phyloP scores from a whole-genome alignment of 176 grass and related monocot genomes.

The Zoysia pacifica region DNA sequence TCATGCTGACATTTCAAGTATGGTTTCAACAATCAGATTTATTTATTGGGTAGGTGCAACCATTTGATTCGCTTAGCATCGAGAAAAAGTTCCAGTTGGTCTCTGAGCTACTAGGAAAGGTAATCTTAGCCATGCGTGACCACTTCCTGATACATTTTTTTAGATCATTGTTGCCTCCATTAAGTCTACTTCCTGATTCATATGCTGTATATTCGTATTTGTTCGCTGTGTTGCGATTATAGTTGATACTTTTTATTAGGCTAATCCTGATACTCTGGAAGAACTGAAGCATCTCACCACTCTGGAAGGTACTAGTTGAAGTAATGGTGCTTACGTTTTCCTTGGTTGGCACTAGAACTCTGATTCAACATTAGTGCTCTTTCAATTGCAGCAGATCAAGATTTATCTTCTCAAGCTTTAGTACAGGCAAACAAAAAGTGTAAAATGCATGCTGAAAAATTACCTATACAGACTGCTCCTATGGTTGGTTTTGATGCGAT shows the following conservation, averaged over 20 bases:
- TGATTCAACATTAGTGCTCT: conserved; percentile 11
- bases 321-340: conserved; percentile 12
- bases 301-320: conserved; percentile 48
- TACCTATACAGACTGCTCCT: conserved; percentile 37
- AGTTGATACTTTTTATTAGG: conserved; percentile 35
- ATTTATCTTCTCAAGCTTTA: conserved; percentile 30
- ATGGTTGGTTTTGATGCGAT: conserved; percentile 75
- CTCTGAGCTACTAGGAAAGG: conserved; percentile 64
- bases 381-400: conserved; percentile 30
- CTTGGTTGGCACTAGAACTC: conserved; percentile 8
- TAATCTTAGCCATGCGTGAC: conserved; percentile 1
- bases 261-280: conserved; percentile 51
- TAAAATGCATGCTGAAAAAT: conserved; percentile 37
- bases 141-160: neutral
- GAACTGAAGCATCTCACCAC: conserved; percentile 37
- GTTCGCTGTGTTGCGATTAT: conserved; percentile 21
- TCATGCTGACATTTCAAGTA: conserved; percentile 9
- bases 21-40: neutral
- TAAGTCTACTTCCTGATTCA: neutral
- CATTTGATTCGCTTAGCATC: conserved; percentile 53
- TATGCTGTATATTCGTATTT: conserved; percentile 6
- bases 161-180: too few relatives aligned
- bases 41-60: conserved; percentile 47
- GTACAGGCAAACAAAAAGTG: conserved; percentile 36
- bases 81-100: conserved; percentile 54